These are phyloP conservation scores for Globisporangium perplexum DNA, from an alignment of 352 stramenopile genomes.

Conservation along the genomic window DNA sequence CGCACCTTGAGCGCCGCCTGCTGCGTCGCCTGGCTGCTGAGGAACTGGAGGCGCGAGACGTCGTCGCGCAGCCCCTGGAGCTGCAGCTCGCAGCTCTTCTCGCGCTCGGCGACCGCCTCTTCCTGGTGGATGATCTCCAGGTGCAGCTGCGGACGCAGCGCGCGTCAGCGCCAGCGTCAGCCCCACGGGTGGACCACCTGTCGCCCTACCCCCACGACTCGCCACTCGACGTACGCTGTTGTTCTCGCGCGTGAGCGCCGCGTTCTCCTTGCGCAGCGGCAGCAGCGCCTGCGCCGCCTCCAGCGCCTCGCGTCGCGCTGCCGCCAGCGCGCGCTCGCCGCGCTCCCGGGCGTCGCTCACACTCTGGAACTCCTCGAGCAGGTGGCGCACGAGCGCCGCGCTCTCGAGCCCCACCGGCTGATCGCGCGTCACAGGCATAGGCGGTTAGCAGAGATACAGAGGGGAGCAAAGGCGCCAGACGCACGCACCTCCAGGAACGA, in stretches of 20 bases:
- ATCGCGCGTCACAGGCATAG: background rate
- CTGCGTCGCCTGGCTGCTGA: conserved; percentile 50
- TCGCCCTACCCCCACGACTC: background rate
- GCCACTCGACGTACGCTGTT: conserved; percentile 42
- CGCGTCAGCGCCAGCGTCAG: background rate
- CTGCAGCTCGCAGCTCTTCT: conserved; percentile 57
- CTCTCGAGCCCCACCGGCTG: conserved; percentile 60
- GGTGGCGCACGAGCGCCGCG: conserved; percentile 39
- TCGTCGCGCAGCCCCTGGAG: conserved; percentile 69
- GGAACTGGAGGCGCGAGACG: conserved; percentile 62
- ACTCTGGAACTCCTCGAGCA: conserved; percentile 50
- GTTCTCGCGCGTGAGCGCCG: conserved; percentile 64
- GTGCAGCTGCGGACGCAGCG: conserved; percentile 35
- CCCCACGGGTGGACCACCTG: too few species aligned
- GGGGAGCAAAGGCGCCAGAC: background rate
- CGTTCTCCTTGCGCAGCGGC: conserved; percentile 74
- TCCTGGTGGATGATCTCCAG: conserved; percentile 80
- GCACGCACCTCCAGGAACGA: conserved; percentile 42
- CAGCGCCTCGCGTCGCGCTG: conserved; percentile 49
- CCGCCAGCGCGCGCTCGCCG: conserved; percentile 40
- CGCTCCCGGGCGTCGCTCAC: conserved; percentile 23
- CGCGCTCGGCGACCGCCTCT: conserved; percentile 59
- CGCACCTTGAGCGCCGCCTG: conserved; percentile 51
- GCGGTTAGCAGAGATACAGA: background rate
- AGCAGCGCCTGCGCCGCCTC: conserved; percentile 64